Evolutionary conservation across 495 filamentous ascomycete genomes (phyloP).

Genomic region (Hyaloscypha finlandica): DNA sequence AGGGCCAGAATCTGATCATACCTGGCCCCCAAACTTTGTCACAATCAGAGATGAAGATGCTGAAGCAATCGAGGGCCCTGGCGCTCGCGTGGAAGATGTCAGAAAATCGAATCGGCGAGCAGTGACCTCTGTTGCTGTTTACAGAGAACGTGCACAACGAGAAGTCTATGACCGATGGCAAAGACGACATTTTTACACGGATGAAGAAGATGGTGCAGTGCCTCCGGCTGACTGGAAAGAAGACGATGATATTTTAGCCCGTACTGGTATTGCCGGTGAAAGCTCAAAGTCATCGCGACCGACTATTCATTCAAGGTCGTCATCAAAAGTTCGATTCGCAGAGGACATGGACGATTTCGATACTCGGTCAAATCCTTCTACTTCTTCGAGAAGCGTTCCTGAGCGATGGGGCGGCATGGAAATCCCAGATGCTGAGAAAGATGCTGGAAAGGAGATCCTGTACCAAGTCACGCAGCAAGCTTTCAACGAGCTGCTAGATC

Average conservation of each 20-base stretch:
- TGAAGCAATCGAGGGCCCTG: slow-evolving; percentile 33
- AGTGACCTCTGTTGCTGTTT: slow-evolving; percentile 22
- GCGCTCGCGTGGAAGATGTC: slow-evolving; percentile 22
- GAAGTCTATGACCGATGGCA: slow-evolving; percentile 73
- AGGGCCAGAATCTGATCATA: not conserved
- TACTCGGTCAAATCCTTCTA: slow-evolving; percentile 74
- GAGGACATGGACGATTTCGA: slow-evolving; percentile 76
- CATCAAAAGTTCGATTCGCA: slow-evolving; percentile 81
- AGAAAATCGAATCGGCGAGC: slow-evolving; percentile 14
- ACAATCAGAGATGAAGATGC: slow-evolving; percentile 33
- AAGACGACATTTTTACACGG: slow-evolving; percentile 73
- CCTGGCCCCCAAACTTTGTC: slow-evolving; percentile 27
- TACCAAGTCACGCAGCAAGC: slow-evolving; percentile 89
- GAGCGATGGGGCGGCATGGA: slow-evolving; percentile 85
- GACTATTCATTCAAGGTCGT: slow-evolving; percentile 72
- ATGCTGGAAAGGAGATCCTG: slow-evolving; percentile 83
- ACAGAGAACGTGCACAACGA: slow-evolving; percentile 39
- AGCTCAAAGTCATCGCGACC: slow-evolving; percentile 24
- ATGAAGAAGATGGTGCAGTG: slow-evolving; percentile 72
- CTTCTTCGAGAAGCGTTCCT: slow-evolving; percentile 76
- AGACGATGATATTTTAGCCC: slow-evolving; percentile 58
- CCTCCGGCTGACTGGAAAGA: slow-evolving; percentile 65
- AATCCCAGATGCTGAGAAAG: slow-evolving; percentile 75
- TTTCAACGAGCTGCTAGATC: slow-evolving; percentile 87
- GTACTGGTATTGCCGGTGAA: slow-evolving; percentile 40